Conservation (phyloP, 1,284 basidiomycete species). For the Cutaneotrichosporon curvatum region DNA sequence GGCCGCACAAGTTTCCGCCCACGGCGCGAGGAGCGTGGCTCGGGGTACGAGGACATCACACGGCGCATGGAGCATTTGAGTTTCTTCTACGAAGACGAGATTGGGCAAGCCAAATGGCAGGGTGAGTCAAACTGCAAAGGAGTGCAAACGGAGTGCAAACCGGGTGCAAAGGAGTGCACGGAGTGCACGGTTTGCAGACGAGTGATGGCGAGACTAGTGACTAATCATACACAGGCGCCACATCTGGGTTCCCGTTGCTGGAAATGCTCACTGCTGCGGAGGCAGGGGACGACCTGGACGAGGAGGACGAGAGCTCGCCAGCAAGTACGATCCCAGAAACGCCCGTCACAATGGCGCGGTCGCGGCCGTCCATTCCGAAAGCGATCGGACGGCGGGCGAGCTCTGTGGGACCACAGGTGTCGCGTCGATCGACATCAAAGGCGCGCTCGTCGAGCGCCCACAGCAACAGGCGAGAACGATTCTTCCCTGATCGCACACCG, state of each 20-base stretch:
- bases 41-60: slow-evolving; percentile 34
- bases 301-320: slow-evolving; percentile 2
- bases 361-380: slow-evolving; percentile 5
- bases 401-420: slow-evolving; percentile 6
- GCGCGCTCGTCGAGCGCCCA: slow-evolving; percentile 17
- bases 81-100: slow-evolving; percentile 48
- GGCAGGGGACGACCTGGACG: slow-evolving; percentile 10
- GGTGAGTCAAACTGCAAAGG: slow-evolving; percentile 26
- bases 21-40: slow-evolving; percentile 16
- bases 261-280: slow-evolving; percentile 64
- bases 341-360: not conserved
- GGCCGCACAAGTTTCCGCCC: slow-evolving; percentile 4
- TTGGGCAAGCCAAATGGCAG: slow-evolving; percentile 48
- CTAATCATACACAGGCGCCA: slow-evolving; percentile 59
- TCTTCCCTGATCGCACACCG: slow-evolving; percentile 60
- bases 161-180: too few species aligned
- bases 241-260: slow-evolving; percentile 76
- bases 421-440: slow-evolving; percentile 11
- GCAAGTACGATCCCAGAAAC: not conserved
- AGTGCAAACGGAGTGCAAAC: too few species aligned
- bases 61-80: slow-evolving; percentile 42
- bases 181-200: too few species aligned
- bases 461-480: slow-evolving; percentile 28
- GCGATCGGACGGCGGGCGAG: slow-evolving; percentile 13
- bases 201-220: too few species aligned